Percentiles rank a stretch among this genome's conserved stretches.
Conservation (phyloP, 2,329 filamentous ascomycete genomes). For the Dactylellina parvicollis region DNA sequence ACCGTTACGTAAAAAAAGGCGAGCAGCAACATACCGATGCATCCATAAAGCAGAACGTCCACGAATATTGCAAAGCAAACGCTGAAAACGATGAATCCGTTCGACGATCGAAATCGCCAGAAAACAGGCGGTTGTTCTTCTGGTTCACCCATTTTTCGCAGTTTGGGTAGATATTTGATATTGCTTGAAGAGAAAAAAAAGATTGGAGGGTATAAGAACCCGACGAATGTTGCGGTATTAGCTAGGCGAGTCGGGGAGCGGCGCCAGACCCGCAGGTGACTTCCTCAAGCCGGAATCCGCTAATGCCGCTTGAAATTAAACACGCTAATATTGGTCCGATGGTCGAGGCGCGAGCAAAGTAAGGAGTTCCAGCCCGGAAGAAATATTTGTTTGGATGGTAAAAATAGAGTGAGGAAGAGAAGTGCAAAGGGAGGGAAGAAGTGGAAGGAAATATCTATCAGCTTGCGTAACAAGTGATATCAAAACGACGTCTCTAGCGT, state of each 20-base stretch:
- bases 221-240: background rate
- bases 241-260: background rate
- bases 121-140: slow-evolving; percentile 42
- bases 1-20: background rate
- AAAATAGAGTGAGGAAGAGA: background rate
- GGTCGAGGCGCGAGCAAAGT: background rate
- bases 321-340: background rate
- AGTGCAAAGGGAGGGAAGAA: background rate
- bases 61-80: slow-evolving; percentile 53
- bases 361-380: background rate
- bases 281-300: background rate
- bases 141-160: slow-evolving; percentile 30
- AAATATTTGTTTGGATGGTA: background rate
- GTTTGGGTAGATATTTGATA: background rate
- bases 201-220: background rate
- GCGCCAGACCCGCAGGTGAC: background rate
- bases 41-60: slow-evolving; percentile 52
- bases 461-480: slow-evolving; percentile 11
- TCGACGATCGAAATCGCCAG: slow-evolving; percentile 52
- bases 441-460: background rate
- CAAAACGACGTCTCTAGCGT: slow-evolving; percentile 1
- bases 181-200: background rate
- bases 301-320: background rate
- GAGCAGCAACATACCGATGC: slow-evolving; percentile 29
- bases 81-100: slow-evolving; percentile 50